Evolutionary conservation across 2,329 filamentous ascomycete genomes (phyloP), one percentile per base, ranked within the genome.

Genomic region (Colletotrichum tropicale): DNA sequence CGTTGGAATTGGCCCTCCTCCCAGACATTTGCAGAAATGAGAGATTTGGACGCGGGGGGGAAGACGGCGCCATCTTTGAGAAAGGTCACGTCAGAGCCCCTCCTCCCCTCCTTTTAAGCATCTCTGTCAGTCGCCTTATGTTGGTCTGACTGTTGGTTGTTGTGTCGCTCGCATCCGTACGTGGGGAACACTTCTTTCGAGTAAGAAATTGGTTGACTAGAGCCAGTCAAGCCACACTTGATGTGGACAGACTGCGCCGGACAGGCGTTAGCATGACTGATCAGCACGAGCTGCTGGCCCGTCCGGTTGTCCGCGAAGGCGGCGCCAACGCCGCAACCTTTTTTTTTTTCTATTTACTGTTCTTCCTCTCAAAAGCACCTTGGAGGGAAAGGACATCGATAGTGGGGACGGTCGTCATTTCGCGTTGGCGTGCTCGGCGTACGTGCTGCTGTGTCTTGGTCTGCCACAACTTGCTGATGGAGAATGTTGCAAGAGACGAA

Each of bases 161-260:
- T 52, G 30, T 34, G 30, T 34, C 67, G 34, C 32, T 69, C 26
- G 52, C 60, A 55, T 62, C n/a, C 13, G 55, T 48, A 21, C 43
- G 43, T 48, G 43, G 43, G n/a, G 10, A 48, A 48, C n/a, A 21
- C 9, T 48, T 56, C 28, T n/a, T 43, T 34, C 38, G 12, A 13
- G 18, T 15, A 30, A 24, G 60, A 28, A 26, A 21, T 36, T 64
- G 60, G 62, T 38, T 58, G 71, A 71, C 62, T 43, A 71, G 38
- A 74, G 36, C 38, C 36, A n/a, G 24, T 30, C 67, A 71, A 64
- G 67, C 67, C 67, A 71, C 72, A 55, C 60, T 66, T 34, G 64
- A 16, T 58, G 18, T 38, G 24, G 34, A 52, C 18, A 64, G 43
- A 34, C 56, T 21, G 18, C 24, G 56, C 56, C 64, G 58, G 70